These are phyloP conservation scores for Arthrobotrys sinensis DNA, from an alignment of 2,329 filamentous ascomycete species.

Conservation along the genomic window DNA sequence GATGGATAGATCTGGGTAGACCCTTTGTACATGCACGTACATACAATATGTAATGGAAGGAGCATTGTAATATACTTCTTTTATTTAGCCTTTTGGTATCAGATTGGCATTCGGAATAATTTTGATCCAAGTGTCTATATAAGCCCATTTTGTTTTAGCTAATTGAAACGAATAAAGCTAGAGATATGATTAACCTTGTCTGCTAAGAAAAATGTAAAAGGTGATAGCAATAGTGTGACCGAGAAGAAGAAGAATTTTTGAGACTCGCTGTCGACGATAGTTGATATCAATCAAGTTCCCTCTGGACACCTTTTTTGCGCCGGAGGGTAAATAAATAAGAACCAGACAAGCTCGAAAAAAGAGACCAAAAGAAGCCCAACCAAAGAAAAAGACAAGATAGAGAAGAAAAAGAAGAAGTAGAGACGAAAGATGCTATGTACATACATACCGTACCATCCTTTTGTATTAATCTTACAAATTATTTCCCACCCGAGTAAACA, in stretches of 20 bases:
- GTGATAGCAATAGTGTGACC: no score
- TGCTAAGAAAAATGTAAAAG: background rate
- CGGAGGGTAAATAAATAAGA: constrained; percentile 4
- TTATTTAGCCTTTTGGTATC: background rate
- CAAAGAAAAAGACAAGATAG: background rate
- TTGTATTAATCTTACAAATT: constrained; percentile 48
- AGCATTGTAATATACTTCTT: constrained; percentile 7
- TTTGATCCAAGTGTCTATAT: background rate
- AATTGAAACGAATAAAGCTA: no score
- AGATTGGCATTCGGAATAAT: background rate
- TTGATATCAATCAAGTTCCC: constrained; percentile 8
- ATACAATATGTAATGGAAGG: background rate
- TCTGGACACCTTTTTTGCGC: constrained; percentile 16
- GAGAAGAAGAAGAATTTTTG: background rate
- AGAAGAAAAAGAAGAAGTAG: background rate
- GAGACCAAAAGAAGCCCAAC: background rate
- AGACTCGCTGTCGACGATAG: constrained; percentile 16
- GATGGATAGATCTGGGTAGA: background rate
- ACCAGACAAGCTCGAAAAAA: background rate
- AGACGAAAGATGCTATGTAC: constrained; percentile 13
- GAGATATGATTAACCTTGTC: background rate
- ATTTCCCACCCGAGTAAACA: constrained; percentile 8
- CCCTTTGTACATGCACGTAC: background rate
- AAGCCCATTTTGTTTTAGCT: no score
- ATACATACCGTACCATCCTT: constrained; percentile 2